Conservation (phyloP, 1,139 yeast species). For the Debaryomycetaceae sp. region DNA sequence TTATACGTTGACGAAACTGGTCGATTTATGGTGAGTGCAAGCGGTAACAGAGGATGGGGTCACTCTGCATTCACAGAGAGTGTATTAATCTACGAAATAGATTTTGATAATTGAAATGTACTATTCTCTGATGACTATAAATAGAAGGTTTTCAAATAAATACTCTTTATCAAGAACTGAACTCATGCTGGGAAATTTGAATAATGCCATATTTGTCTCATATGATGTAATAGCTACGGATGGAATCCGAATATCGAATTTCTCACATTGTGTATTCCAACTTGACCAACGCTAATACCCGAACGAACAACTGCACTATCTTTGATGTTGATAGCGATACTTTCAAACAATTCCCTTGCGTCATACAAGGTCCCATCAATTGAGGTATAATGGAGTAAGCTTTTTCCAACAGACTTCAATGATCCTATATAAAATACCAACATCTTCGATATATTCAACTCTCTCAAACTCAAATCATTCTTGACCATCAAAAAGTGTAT, state of each 20-base stretch:
- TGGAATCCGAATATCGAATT: conserved; percentile 18
- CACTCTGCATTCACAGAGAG: conserved; percentile 78
- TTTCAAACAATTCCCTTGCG: conserved; percentile 10
- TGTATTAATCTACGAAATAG: conserved; percentile 76
- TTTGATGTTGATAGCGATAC: conserved; percentile 11
- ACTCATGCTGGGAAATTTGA: background rate
- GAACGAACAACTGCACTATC: conserved; percentile 15
- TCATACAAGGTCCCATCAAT: conserved; percentile 5
- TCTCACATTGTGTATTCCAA: conserved; percentile 33
- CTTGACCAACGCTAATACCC: conserved; percentile 21
- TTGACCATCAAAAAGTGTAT: conserved; percentile 33
- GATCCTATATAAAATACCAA: conserved; percentile 6
- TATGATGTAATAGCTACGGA: background rate
- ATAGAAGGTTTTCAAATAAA: background rate
- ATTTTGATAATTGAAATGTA: conserved; percentile 19
- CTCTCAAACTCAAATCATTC: conserved; percentile 11
- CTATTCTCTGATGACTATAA: background rate
- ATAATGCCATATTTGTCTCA: background rate
- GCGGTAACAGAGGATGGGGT: conserved; percentile 95
- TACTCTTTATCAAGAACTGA: background rate
- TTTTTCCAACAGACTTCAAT: conserved; percentile 5
- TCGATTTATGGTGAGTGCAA: conserved; percentile 81
- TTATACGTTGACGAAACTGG: conserved; percentile 82
- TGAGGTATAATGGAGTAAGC: conserved; percentile 7
- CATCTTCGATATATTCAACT: background rate